Conservation (phyloP, 2,329 filamentous ascomycete genomes). For the Fusarium duplospermum region DNA sequence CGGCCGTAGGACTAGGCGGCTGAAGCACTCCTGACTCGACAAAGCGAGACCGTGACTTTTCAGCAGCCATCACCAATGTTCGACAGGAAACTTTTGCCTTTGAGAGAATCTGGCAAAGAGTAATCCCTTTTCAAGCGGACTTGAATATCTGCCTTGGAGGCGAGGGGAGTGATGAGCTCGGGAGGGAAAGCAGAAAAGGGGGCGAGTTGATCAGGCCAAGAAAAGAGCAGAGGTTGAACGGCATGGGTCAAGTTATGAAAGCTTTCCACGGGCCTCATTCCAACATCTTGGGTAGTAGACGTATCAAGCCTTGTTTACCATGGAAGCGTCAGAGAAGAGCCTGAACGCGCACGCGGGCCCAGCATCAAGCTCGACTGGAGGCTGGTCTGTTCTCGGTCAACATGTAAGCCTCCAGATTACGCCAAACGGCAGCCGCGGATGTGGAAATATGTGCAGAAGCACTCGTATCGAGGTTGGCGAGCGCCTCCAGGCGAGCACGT, state of each 20-base stretch:
- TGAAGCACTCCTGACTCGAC: constrained; percentile 32
- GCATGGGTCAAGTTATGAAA: constrained; percentile 36
- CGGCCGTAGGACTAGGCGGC: constrained; percentile 32
- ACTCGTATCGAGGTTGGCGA: constrained; percentile 10
- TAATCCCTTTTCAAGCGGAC: constrained; percentile 7
- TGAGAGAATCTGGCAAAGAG: not conserved
- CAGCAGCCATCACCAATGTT: constrained; percentile 27
- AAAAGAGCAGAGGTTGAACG: constrained; percentile 8
- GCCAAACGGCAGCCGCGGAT: not conserved
- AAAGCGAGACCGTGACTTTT: constrained; percentile 38
- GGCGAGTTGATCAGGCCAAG: constrained; percentile 17
- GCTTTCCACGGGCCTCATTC: constrained; percentile 13
- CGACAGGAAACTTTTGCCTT: not conserved
- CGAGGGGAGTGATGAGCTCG: not conserved
- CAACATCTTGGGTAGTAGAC: not conserved
- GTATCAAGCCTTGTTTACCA: constrained; percentile 3
- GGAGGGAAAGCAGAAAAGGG: constrained; percentile 6
- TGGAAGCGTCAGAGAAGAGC: constrained; percentile 7
- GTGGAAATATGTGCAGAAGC: not conserved
- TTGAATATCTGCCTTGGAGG: constrained; percentile 12
- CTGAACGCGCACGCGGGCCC: not conserved
- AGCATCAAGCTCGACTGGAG: not conserved
- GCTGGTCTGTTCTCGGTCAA: not conserved
- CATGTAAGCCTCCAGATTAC: constrained; percentile 2
- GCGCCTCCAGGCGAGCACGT: constrained; percentile 7